Conservation (phyloP, 2,329 filamentous ascomycete genomes). For the Beauveria asiatica region DNA sequence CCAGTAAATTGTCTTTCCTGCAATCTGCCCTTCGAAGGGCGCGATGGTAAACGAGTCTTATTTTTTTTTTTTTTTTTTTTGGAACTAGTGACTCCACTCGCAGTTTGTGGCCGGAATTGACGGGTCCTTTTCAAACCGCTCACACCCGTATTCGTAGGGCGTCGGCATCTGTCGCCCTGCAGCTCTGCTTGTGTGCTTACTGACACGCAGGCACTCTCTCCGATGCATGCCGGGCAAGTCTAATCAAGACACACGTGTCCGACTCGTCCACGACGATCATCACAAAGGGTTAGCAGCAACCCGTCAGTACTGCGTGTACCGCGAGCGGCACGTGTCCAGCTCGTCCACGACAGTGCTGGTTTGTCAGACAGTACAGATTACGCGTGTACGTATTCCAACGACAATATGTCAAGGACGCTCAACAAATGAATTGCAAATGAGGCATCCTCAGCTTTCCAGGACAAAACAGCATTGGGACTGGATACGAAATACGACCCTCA, state of each 20-base stretch:
- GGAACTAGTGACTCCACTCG: constrained; percentile 3
- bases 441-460: no score
- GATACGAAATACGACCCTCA: no score
- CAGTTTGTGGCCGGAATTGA: constrained; percentile 4
- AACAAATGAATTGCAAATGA: no score
- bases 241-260: constrained; percentile 1
- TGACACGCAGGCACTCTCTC: background rate
- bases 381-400: no score
- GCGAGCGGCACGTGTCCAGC: background rate
- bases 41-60: background rate
- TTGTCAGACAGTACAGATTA: no score
- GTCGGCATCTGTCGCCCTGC: background rate
- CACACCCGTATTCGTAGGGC: background rate
- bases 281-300: background rate
- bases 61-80: no score
- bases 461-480: no score
- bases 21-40: background rate
- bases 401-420: no score
- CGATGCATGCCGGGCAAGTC: background rate
- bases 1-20: background rate
- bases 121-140: background rate
- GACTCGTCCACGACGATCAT: background rate
- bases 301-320: constrained; percentile 4
- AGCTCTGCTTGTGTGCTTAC: background rate
- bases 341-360: no score